Evolutionary conservation across 495 filamentous ascomycete genomes (phyloP).

Genomic region (Penicillium angulare): DNA sequence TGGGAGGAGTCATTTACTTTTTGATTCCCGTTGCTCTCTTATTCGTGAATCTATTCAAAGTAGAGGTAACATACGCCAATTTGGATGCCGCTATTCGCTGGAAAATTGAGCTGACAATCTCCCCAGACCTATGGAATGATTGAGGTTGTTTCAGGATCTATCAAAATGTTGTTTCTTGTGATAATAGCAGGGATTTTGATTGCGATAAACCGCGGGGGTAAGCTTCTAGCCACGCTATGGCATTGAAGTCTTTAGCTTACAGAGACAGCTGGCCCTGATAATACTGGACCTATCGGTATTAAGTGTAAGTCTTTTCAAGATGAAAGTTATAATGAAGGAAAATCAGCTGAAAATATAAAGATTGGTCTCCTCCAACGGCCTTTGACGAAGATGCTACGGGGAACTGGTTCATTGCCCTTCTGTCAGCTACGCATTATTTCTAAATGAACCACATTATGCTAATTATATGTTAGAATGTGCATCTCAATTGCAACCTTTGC

Average conservation of each 20-base stretch:
- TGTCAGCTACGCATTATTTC: constrained; percentile 22
- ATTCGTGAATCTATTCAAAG: constrained; percentile 31
- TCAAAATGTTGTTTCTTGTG: constrained; percentile 34
- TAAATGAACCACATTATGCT: background rate
- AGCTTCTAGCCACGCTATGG: background rate
- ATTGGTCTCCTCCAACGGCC: constrained; percentile 2
- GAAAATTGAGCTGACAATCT: no score
- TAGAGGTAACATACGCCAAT: constrained; percentile 35
- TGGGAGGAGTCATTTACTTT: constrained; percentile 29
- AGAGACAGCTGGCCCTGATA: constrained; percentile 6
- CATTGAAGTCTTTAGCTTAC: background rate
- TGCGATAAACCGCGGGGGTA: constrained; percentile 26
- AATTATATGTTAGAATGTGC: constrained; percentile 20
- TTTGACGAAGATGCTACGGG: constrained; percentile 26
- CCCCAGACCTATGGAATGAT: constrained; percentile 40
- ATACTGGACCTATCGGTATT: constrained; percentile 9
- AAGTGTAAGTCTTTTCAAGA: constrained; percentile 13
- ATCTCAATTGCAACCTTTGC: constrained; percentile 45
- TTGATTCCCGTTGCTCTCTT: constrained; percentile 30
- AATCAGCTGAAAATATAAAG: no score
- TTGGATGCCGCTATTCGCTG: no score
- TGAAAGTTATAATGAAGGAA: no score
- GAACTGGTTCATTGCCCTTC: constrained; percentile 29
- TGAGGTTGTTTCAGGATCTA: constrained; percentile 35
- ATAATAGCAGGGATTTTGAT: constrained; percentile 30